Evolutionary conservation across 1,284 basidiomycete genomes (phyloP), one percentile per base, ranked within the genome.

Genomic region (Pterulicium gracile): DNA sequence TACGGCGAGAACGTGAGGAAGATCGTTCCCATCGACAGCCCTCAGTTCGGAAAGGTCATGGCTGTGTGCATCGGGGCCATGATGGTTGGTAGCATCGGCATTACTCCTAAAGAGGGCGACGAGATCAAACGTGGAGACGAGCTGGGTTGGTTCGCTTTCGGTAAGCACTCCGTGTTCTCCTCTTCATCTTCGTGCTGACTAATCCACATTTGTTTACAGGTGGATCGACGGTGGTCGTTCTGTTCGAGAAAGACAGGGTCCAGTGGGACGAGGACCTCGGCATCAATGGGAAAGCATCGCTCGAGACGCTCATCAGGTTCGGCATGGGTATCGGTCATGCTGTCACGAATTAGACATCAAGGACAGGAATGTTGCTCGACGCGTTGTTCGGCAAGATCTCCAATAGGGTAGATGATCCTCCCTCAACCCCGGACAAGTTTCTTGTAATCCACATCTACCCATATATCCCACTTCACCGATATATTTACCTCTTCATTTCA

Each of bases 1-100:
- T 98, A 94, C 54, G 92, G 92, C 20, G 94, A 97, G 64, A 98
- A 98, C 55, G 85, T 73, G 3, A 72, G 93, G 24, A 90, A 90
- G 69, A 81, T 96, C 42, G 85, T 94, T 1, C 86, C 88, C 0
- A 92, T 95, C 46, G 81, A 94, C 51, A 90, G 80, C 51, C 79
- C 81, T 0, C 77, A 83, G 46, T 95, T 95, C 58, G 92, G 93
- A 1, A 75, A 81, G 0, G 88, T 95, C 23, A 88, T 93, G 79
- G 82, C 81, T 1, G 88, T 93, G 4, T 94, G 88, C 58, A 71
- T 94, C 4, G 90, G 89, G 13, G 90, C 90, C 1, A 93, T 94
- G 90, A 93, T 93, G 90, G 91, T 94, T 2, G 90, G 91, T 4
- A 88, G 79, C 48, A 96, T 94, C 56, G 66, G 81, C 52, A 85